Percentiles rank a stretch among this genome's conserved stretches.
Evolutionary conservation across 805 yeast genomes (phyloP).

Genomic region (Teunomyces lycoperdinae): DNA sequence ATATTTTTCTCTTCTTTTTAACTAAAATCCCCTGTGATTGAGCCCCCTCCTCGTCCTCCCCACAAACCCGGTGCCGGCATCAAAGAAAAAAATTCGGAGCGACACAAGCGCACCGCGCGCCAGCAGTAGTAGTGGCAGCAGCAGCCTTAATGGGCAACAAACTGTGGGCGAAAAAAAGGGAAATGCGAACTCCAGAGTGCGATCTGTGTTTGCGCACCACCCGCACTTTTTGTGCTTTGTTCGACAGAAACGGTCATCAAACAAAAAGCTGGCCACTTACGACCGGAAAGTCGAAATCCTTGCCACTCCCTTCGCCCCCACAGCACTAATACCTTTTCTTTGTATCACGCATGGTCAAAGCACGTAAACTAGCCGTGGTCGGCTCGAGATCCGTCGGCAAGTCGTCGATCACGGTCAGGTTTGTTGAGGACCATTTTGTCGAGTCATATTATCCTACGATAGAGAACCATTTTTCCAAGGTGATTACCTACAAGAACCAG

Average conservation of each 20-base stretch:
- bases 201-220: neutral
- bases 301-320: too few relatives aligned
- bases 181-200: neutral
- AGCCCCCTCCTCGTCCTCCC: too few relatives aligned
- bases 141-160: too few relatives aligned
- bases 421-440: conserved; percentile 83
- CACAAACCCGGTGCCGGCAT: too few relatives aligned
- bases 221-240: neutral
- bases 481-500: conserved; percentile 63
- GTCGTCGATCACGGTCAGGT: conserved; percentile 80
- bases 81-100: too few relatives aligned
- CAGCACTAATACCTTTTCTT: neutral
- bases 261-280: neutral
- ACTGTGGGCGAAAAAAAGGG: neutral
- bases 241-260: neutral
- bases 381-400: conserved; percentile 89
- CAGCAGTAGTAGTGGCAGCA: too few relatives aligned
- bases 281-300: neutral
- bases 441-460: conserved; percentile 91
- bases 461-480: conserved; percentile 78
- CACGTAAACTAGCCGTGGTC: conserved; percentile 79
- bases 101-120: too few relatives aligned
- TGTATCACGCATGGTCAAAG: conserved; percentile 35
- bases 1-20: too few relatives aligned
- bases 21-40: too few relatives aligned